Base-by-base conservation (phyloP, 805 yeast species). In the Cyberlindnera lachancei region DNA sequence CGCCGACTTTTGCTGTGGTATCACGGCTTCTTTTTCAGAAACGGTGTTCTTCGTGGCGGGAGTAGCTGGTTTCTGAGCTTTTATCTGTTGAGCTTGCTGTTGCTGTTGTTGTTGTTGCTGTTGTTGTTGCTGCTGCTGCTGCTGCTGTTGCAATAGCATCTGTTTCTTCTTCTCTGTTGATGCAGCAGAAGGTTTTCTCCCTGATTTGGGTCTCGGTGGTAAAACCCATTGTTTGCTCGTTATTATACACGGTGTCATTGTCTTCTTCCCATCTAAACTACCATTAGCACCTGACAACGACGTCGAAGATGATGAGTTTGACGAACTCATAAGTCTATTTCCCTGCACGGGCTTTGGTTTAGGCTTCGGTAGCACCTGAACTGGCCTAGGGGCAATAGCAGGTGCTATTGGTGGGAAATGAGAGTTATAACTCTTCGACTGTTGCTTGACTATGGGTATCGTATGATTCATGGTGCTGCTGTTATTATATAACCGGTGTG, bases 191-290 rank as follows among this genome's bases (percentile, higher is more conserved):
- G 76, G 76, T 44, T 73, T 73, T 29, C 79, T 59, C 13, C 82
- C 82, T 1, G 84, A 81, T 42, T 82, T 79, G 12, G 92, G 90
- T 44, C 90, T 64, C 5, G 92, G 92, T 3, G 92, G 94, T 23
- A 81, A 59, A 9, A 79, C 86, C 88, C 90, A 84, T 50, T 74
- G 77, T 47, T 78, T 79, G 29, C 85, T 76, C 2, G 90, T 77
- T 45, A 45, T 44, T 26, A 44, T 41, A 15, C 46, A 40, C 3
- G 47, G 45, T 8, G 35, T 17, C 6, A 32, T 15, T 5, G 31
- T 8, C 9, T 30, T 35, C 15, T 18, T 15, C n/a, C n/a, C n/a
- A n/a, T n/a, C n/a, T n/a, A n/a, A n/a, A n/a, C n/a, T n/a, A n/a
- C n/a, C n/a, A 6, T 15, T 23, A 15, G 22, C 18, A n/a, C 14